Percentiles rank a stretch among this genome's conserved stretches.
Conservation (phyloP, 352 stramenopile genomes). For the Phytopythium helicoides region DNA sequence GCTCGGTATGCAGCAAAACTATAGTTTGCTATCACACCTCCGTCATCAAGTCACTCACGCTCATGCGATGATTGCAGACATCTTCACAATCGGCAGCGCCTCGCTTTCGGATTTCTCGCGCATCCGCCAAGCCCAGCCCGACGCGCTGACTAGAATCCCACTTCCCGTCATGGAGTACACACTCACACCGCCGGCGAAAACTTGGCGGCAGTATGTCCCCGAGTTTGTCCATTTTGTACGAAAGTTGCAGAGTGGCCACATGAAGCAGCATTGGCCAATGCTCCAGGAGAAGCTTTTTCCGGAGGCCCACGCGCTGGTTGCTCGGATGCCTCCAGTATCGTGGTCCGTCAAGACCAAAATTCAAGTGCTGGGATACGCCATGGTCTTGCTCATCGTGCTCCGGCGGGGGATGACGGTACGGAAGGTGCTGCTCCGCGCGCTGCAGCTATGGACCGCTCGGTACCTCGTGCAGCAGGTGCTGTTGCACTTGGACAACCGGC, state of each 20-base stretch:
- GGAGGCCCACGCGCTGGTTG: slow-evolving; percentile 34
- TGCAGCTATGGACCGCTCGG: slow-evolving; percentile 59
- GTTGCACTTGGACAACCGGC: slow-evolving; percentile 33
- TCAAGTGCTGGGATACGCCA: slow-evolving; percentile 43
- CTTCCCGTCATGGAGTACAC: slow-evolving; percentile 69
- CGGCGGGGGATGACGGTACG: slow-evolving; percentile 48
- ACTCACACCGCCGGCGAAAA: slow-evolving; percentile 40
- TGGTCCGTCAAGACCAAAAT: slow-evolving; percentile 45
- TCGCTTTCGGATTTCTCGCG: slow-evolving; percentile 70
- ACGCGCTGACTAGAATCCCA: slow-evolving; percentile 41
- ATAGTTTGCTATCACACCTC: too few relatives aligned
- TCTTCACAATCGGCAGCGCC: slow-evolving; percentile 70
- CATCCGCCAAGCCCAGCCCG: slow-evolving; percentile 41
- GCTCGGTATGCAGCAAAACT: slow-evolving; percentile 33
- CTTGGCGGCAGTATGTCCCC: slow-evolving; percentile 40
- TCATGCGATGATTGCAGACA: slow-evolving; percentile 41
- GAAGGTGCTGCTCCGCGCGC: slow-evolving; percentile 39
- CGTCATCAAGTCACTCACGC: slow-evolving; percentile 1
- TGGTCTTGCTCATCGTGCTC: slow-evolving; percentile 53
- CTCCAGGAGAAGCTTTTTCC: slow-evolving; percentile 49
- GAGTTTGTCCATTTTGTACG: slow-evolving; percentile 53
- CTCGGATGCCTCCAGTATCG: slow-evolving; percentile 26
- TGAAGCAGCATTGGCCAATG: slow-evolving; percentile 59
- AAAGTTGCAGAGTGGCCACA: slow-evolving; percentile 44
- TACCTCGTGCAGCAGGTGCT: slow-evolving; percentile 56